Conservation (phyloP, 495 filamentous ascomycete species). For the Cladorrhinum samala region DNA sequence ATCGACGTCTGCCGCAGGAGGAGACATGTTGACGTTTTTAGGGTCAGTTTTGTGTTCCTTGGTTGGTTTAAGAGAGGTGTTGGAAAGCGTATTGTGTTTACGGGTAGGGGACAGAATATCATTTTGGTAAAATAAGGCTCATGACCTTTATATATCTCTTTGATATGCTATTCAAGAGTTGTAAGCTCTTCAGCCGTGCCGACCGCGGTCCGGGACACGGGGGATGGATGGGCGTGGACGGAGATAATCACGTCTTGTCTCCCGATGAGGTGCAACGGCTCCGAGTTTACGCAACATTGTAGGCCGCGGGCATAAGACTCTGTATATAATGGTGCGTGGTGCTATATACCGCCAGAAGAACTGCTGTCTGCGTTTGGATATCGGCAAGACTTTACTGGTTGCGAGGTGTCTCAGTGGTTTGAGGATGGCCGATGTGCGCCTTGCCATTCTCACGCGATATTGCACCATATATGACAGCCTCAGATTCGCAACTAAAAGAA, state of each 20-base stretch:
- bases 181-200: slow-evolving; percentile 2
- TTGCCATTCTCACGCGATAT: slow-evolving; percentile 26
- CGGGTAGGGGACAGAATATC: too few species aligned
- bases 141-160: neutral
- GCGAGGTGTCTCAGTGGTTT: slow-evolving; percentile 6
- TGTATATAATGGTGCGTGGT: too few species aligned
- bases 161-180: too few species aligned
- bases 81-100: too few species aligned
- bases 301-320: neutral
- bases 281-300: slow-evolving; percentile 13
- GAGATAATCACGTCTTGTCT: slow-evolving; percentile 1
- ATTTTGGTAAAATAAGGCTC: too few species aligned
- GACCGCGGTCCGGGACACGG: neutral
- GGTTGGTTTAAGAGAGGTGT: too few species aligned
- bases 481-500: neutral
- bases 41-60: neutral
- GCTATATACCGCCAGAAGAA: too few species aligned
- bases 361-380: too few species aligned
- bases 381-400: neutral
- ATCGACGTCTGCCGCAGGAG: slow-evolving; percentile 30
- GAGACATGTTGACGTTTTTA: slow-evolving; percentile 23
- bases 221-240: neutral
- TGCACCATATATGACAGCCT: slow-evolving; percentile 14
- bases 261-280: slow-evolving; percentile 14
- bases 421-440: neutral